Evolutionary conservation across 495 filamentous ascomycete genomes (phyloP).

Genomic region (Penicillium waksmanii): DNA sequence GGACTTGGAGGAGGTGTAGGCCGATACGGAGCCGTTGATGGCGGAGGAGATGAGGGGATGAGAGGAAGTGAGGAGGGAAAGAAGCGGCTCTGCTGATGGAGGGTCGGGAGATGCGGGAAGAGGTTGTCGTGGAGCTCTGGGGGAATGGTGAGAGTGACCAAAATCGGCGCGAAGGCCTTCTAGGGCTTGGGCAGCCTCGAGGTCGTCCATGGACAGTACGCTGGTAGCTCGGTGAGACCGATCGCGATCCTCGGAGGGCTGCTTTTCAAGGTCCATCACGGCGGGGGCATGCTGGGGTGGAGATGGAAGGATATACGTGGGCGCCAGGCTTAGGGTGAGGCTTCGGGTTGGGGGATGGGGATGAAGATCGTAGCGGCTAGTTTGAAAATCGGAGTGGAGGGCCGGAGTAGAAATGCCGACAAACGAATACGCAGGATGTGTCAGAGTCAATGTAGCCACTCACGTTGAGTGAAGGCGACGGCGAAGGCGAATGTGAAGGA

Average conservation of each 20-base stretch:
- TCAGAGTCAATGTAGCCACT: neutral
- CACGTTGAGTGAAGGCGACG: neutral
- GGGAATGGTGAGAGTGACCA: slow-evolving; percentile 29
- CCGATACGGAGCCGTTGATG: slow-evolving; percentile 77
- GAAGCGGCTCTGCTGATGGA: slow-evolving; percentile 66
- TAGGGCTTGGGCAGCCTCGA: slow-evolving; percentile 86
- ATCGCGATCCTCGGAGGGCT: slow-evolving; percentile 45
- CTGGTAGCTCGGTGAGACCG: slow-evolving; percentile 50
- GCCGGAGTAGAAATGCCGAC: too few relatives aligned
- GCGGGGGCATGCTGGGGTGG: slow-evolving; percentile 37
- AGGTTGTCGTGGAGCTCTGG: slow-evolving; percentile 34
- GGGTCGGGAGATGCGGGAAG: slow-evolving; percentile 29
- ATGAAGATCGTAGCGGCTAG: slow-evolving; percentile 13
- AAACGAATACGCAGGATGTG: too few relatives aligned
- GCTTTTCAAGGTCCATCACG: slow-evolving; percentile 48
- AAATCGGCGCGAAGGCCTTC: slow-evolving; percentile 72
- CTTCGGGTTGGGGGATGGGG: too few relatives aligned
- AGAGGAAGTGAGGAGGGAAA: slow-evolving; percentile 76
- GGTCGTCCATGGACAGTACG: slow-evolving; percentile 76
- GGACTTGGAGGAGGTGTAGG: slow-evolving; percentile 81
- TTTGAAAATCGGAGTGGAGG: slow-evolving; percentile 11
- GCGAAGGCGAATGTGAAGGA: too few relatives aligned
- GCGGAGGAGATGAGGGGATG: slow-evolving; percentile 80
- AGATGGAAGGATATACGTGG: slow-evolving; percentile 9
- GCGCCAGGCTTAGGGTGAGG: slow-evolving; percentile 5